Base-by-base conservation (phyloP, 768 basidiomycete genomes). In the Pholiota conissans region DNA sequence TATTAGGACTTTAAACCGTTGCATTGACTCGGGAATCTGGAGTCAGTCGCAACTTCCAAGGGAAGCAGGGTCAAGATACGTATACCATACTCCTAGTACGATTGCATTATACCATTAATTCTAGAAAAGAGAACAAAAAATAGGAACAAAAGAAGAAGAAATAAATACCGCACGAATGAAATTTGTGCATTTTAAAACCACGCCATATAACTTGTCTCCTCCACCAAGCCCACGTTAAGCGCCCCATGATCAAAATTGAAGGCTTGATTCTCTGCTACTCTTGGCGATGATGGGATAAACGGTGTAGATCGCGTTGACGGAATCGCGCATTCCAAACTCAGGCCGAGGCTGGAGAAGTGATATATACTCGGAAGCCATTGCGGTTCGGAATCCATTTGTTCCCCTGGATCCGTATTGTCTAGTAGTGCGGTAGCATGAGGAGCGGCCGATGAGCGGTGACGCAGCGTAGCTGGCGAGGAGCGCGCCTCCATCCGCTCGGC, bases 211-310 rank as follows among this genome's bases (percentile, higher is more conserved):
- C 82, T 83, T 32, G 84, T 85, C 61, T 80, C 84, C 62, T 82
- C 82, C 55, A 84, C 79, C 58, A 83, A 71, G 46, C 81, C 79
- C 46, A 76, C 74, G 27, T 76, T 81, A 59, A 87, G 65, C 20
- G 83, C 84, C 4, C 85, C 85, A 63, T 84, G 77, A 58, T 86
- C 85, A 64, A 86, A 82, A 68, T 86, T 85, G 61, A 84, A 83
- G 30, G 76, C 77, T 57, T 78, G 77, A 55, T 82, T 78, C 61
- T 80, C 79, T 40, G 76, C 79, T 35, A 87, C 79, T 32, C 85
- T 73, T 6, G 82, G 79, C 7, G 75, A 70, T 8, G 74, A 76
- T 2, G 78, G 75, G 14, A 76, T 73, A 62, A 82, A 83, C 11
- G 79, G 79, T 52, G 74, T 75, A 27, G 72, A 69, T 54, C 69